phyloP scores from a whole-genome alignment of 2,329 filamentous ascomycete genomes.

The Verticillium nubilum region DNA sequence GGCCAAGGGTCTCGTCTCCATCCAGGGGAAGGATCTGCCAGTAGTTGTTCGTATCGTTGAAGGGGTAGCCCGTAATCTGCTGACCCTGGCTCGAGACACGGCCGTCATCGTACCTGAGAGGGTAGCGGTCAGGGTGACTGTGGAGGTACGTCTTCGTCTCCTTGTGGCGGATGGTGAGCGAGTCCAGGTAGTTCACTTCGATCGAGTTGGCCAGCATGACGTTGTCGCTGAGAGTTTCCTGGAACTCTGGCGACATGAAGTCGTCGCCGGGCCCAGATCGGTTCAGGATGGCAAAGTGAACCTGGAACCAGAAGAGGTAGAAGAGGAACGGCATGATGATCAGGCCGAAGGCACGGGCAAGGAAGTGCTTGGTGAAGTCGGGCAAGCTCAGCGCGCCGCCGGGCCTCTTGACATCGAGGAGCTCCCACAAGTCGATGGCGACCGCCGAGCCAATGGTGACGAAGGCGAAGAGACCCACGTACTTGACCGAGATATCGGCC shows the following conservation, averaged over 20 bases:
- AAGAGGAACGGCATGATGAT: conserved; percentile 93
- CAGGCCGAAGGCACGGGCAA: conserved; percentile 76
- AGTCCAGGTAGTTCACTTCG: conserved; percentile 84
- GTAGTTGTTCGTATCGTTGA: conserved; percentile 98
- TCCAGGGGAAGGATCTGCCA: conserved; percentile 83
- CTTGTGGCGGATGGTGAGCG: conserved; percentile 86
- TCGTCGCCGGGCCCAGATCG: conserved; percentile 93
- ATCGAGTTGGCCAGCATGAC: conserved; percentile 83
- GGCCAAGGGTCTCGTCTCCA: conserved; percentile 52
- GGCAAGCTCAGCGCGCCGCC: conserved; percentile 74
- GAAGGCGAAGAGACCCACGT: conserved; percentile 94
- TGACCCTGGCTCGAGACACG: conserved; percentile 96
- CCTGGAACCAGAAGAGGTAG: conserved; percentile 99
- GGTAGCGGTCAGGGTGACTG: conserved; percentile 85
- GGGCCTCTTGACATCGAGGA: conserved; percentile 82
- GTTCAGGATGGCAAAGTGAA: conserved; percentile 87
- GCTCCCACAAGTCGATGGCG: conserved; percentile 88
- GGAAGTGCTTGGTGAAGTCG: conserved; percentile 85
- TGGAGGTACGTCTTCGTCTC: conserved; percentile 96
- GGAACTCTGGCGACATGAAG: conserved; percentile 98
- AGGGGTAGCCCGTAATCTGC: conserved; percentile 96
- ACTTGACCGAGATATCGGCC: conserved; percentile 98
- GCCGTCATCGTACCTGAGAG: conserved; percentile 92
- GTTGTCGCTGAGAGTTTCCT: conserved; percentile 95
- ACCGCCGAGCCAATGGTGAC: conserved; percentile 95